Base-by-base conservation (phyloP, 208 protist genomes). In the Leptomonas pyrrhocoris region DNA sequence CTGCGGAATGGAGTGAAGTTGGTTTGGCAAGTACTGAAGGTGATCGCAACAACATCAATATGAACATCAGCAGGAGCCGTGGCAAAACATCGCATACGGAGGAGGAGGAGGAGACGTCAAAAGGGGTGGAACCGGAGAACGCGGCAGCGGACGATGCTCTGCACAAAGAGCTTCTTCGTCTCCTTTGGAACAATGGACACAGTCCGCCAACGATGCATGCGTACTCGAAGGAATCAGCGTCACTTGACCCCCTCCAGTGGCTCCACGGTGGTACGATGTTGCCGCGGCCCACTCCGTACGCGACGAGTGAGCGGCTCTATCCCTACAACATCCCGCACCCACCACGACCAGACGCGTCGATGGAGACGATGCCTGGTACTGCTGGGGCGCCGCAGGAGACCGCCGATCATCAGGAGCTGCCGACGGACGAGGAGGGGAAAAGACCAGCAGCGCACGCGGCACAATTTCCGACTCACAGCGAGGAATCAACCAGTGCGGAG, bases 311-410 rank as follows among this genome's bases (percentile, higher is more conserved):
- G 28, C 45, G 21, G 38, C 19, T 60, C 2, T 67, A 54, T 27
- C 59, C 59, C 2, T 48, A 65, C 30, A 67, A 62, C 38, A 59
- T 66, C n/a, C 68, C 34, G 5, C 46, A 67, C 50, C 40, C 42
- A 15, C 34, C 50, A 25, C 40, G 16, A 16, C 38, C 40, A 23
- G 59, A 67, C 31, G 51, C 42, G 2, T 62, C 51, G 6, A 36
- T 67, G 57, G 50, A 42, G 38, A 54, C 50, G 15, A 7, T 34
- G 58, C 28, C 27, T 1, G 13, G 12, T 7, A 23, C 40, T 0
- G 5, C 58, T 36, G 57, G 40, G 18, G 31, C 4, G 13, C 34
- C 57, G 2, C 11, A 19, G n/a, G 40, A 34, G 11, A 49, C 11
- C 23, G 46, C n/a, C 1, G 34, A 15, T 3, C 12, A 59, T 6